Evolutionary conservation across 257 asterid species (phyloP).

Genomic region (Lycium ferocissimum): DNA sequence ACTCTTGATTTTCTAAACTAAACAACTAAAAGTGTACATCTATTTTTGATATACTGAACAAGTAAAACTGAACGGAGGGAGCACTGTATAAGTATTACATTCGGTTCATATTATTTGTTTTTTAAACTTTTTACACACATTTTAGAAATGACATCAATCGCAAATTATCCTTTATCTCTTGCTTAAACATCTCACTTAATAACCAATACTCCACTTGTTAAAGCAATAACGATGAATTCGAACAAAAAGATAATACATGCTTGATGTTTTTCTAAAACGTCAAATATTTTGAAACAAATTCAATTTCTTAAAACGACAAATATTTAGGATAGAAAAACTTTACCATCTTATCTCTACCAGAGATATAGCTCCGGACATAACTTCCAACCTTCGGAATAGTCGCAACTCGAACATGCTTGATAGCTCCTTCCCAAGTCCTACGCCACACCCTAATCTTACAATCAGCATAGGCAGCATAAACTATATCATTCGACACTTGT

Average conservation of each 20-base stretch:
- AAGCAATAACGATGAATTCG: neutral
- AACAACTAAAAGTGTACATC: too few species aligned
- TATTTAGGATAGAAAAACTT: neutral
- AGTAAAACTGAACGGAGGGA: too few species aligned
- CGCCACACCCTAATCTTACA: constrained; percentile 88
- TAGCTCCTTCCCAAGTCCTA: constrained; percentile 80
- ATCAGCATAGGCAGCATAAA: constrained; percentile 84
- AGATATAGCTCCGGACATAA: constrained; percentile 74
- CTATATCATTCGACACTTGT: constrained; percentile 71
- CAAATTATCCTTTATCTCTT: neutral
- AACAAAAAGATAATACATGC: too few species aligned
- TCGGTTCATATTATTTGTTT: neutral
- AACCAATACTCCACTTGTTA: neutral
- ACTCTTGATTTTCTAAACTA: too few species aligned
- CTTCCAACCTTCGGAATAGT: constrained; percentile 74
- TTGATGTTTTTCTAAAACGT: too few species aligned
- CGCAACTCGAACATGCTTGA: constrained; percentile 73
- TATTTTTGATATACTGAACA: too few species aligned
- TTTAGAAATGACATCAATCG: neutral
- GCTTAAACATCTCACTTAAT: neutral
- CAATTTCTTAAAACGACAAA: neutral
- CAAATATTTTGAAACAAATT: neutral
- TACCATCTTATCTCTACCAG: constrained; percentile 83
- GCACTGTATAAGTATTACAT: neutral
- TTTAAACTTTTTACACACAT: neutral